Percentiles rank a stretch among this genome's conserved stretches.
These are phyloP conservation scores for Scheffersomyces coipomensis DNA, from an alignment of 805 yeast genomes.

Conservation along the genomic window DNA sequence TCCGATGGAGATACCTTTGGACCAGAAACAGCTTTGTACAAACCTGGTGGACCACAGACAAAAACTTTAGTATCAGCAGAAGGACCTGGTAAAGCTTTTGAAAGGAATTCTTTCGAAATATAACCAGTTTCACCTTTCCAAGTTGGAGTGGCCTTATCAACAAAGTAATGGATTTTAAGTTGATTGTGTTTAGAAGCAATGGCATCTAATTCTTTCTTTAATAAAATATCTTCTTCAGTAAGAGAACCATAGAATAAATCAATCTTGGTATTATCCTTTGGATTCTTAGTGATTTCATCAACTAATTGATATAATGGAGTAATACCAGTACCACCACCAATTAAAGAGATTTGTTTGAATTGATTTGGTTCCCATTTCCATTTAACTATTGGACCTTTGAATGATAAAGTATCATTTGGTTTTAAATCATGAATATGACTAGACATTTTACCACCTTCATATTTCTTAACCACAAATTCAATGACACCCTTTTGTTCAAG, in stretches of 20 bases:
- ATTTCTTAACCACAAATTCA: slow-evolving; percentile 79
- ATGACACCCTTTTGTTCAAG: slow-evolving; percentile 67
- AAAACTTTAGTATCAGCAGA: slow-evolving; percentile 59
- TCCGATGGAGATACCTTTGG: slow-evolving; percentile 79
- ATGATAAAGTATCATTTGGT: slow-evolving; percentile 76
- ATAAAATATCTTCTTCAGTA: slow-evolving; percentile 74
- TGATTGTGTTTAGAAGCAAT: slow-evolving; percentile 68
- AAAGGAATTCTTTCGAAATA: slow-evolving; percentile 74
- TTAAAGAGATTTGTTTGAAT: slow-evolving; percentile 72
- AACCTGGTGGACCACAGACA: slow-evolving; percentile 94
- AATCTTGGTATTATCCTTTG: slow-evolving; percentile 86
- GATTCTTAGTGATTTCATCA: slow-evolving; percentile 72
- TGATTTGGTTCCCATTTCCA: slow-evolving; percentile 89
- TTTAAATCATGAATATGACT: slow-evolving; percentile 68
- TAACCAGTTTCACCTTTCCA: slow-evolving; percentile 68
- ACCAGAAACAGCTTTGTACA: slow-evolving; percentile 88
- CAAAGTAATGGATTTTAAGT: slow-evolving; percentile 74
- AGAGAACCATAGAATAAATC: slow-evolving; percentile 77
- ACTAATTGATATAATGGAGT: slow-evolving; percentile 91
- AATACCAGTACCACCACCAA: slow-evolving; percentile 97
- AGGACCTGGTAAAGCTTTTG: slow-evolving; percentile 61
- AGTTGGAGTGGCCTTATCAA: slow-evolving; percentile 56
- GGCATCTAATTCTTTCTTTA: slow-evolving; percentile 73
- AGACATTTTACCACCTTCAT: slow-evolving; percentile 83
- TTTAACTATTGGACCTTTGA: slow-evolving; percentile 92